Conservation (phyloP, 805 yeast genomes). For the Schizosaccharomyces japonicus region DNA sequence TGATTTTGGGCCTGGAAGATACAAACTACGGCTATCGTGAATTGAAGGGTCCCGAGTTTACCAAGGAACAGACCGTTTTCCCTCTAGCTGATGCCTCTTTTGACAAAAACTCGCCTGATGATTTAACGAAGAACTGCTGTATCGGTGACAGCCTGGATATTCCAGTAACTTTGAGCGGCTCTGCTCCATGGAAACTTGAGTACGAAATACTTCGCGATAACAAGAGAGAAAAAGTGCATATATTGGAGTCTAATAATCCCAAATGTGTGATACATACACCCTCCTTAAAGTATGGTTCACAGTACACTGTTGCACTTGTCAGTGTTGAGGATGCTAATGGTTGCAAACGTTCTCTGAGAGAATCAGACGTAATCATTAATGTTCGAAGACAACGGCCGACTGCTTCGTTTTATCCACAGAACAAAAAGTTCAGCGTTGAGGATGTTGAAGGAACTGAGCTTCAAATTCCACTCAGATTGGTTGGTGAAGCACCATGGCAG, state of each 20-base stretch:
- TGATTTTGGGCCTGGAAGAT: conserved; percentile 41
- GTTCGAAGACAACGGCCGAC: conserved; percentile 51
- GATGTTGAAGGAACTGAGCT: conserved; percentile 31
- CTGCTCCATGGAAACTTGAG: conserved; percentile 47
- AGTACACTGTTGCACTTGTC: conserved; percentile 37
- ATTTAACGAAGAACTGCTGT: conserved; percentile 12
- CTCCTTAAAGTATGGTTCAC: conserved; percentile 39
- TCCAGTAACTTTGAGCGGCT: conserved; percentile 47
- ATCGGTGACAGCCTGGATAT: conserved; percentile 24
- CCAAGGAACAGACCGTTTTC: conserved; percentile 16
- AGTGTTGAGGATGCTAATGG: conserved; percentile 52
- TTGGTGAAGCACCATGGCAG: conserved; percentile 34
- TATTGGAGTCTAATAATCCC: conserved; percentile 20
- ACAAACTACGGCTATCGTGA: conserved; percentile 26
- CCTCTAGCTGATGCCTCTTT: conserved; percentile 21
- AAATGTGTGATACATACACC: conserved; percentile 29
- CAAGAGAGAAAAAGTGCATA: conserved; percentile 22
- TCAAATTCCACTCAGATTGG: conserved; percentile 33
- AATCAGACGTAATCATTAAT: conserved; percentile 36
- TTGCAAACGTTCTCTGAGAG: conserved; percentile 49
- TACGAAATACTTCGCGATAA: conserved; percentile 42
- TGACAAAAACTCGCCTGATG: conserved; percentile 7
- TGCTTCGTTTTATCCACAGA: conserved; percentile 23
- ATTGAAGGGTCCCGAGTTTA: conserved; percentile 11
- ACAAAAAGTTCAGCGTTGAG: conserved; percentile 15